Conservation (phyloP, 129 eudicot species). For the Tagetes erecta region DNA sequence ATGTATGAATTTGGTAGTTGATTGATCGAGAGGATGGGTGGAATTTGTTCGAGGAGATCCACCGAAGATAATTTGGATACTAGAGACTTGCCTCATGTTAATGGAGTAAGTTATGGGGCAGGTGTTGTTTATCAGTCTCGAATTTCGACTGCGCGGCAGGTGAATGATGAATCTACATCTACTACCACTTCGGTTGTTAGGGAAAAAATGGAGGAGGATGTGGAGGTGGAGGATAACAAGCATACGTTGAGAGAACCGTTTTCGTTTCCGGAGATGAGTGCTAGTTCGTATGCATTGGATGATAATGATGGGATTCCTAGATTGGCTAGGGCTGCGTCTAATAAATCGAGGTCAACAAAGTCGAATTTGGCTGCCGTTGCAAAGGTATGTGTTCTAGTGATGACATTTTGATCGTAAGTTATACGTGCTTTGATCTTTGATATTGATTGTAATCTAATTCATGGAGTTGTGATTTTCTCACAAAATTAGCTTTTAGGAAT, state of each 20-base stretch:
- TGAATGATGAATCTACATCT: conserved; percentile 34
- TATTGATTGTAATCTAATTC: neutral
- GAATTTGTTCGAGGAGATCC: conserved; percentile 84
- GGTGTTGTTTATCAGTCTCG: conserved; percentile 50
- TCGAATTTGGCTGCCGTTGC: conserved; percentile 42
- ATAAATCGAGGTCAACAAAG: conserved; percentile 62
- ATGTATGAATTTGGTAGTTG: conserved; percentile 34
- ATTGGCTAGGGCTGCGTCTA: conserved; percentile 64
- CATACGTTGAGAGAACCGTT: conserved; percentile 53
- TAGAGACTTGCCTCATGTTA: conserved; percentile 48
- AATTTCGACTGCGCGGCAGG: conserved; percentile 39
- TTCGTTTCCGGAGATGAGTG: conserved; percentile 69
- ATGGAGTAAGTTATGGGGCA: conserved; percentile 49
- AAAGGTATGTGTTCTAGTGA: neutral
- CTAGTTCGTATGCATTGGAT: conserved; percentile 38
- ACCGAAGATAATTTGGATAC: conserved; percentile 50
- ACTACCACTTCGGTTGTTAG: conserved; percentile 8
- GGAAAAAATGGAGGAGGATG: conserved; percentile 30
- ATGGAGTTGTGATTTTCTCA: neutral
- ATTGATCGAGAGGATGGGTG: conserved; percentile 63
- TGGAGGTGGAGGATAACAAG: conserved; percentile 24
- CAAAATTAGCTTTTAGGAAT: neutral
- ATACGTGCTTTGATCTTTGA: neutral
- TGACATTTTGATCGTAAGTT: conserved; percentile 6
- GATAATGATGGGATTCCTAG: conserved; percentile 86